Base-by-base conservation (phyloP, 306 rosid genomes). In the Ormosia emarginata region DNA sequence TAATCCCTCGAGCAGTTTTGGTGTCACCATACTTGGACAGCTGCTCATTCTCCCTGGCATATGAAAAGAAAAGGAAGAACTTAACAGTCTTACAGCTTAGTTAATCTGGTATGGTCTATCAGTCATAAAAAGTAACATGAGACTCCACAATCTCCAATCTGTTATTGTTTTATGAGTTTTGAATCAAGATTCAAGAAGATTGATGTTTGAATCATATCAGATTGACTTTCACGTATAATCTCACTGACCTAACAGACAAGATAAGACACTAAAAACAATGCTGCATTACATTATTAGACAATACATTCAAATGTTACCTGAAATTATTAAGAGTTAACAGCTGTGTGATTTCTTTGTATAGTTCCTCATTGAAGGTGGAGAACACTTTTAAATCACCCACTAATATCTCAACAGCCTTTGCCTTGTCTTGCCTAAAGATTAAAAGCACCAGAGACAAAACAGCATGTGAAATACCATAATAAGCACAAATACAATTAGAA, bases 341-440 rank as follows among this genome's bases (percentile, higher is more conserved):
- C 86, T 91, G 97, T 4, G 98, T 94, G 75, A 94, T 90, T 82
- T 94, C 98, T 86, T 92, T 90, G 87, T 88, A 94, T 76, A 94
- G 82, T 37, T 94, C 97, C 86, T 86, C 93, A 53, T 94, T 91
- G 85, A 89, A 94, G 50, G 93, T 87, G 15, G 97, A 85, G 89
- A 92, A 92, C 74, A 87, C 91, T 80, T 89, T 92, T 85, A 94
- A 85, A 86, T 94, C 98, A 73, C 73, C 82, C 63, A 89, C 94
- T 77, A 94, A 91, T 79, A 94, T 88, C 82, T 94, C 96, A 77
- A 90, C 93, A 58, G 93, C 97, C 75, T 89, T 85, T 29, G 90
- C 79, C 87, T 87, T 94, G 79, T 92, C 94, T 70, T 83, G 90
- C 92, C 98, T 94, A 9, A 68, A 71, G 74, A 78, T 30, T 18